Evolutionary conservation across 2,329 filamentous ascomycete species (phyloP), one percentile per base, ranked within the genome.

Genomic region (Trichoderma gracile): DNA sequence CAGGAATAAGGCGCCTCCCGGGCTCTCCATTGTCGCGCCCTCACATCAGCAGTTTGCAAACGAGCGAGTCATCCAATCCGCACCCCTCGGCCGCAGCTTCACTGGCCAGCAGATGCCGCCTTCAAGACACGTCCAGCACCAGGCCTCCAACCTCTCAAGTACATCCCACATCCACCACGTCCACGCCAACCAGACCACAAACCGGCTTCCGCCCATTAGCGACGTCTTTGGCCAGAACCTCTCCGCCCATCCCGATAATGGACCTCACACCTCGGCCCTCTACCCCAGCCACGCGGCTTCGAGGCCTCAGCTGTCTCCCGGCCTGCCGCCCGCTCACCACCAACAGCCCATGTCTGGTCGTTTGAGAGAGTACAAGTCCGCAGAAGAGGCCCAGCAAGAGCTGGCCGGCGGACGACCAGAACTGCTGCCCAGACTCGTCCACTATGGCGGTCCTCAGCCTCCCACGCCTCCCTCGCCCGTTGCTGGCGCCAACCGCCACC

Each of bases 21-120:
- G 93, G 50, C 82, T 99, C 55, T 96, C 93, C 64, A 99, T 99
- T 70, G 91, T 96, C n/a, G 91, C 95, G 27, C 95, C 95, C 1
- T 92, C 93, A 6, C 93, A 96, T 69, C 88, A 95, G 70, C 90
- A 93, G 67, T 98, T 98, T 73, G 92, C 93, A 71, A 88, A 93
- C 73, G 95, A 99, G 81, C 86, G 95, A 70, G 93, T 98, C 42
- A 96, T 99, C 67, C 95, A 99, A 78, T 99, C 95, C 4, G 95
- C 95, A 8, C 95, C 95, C 17, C 84, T 99, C 25, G 89, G 96
- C 71, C 94, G 97, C 75, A 96, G 92, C 43, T 99, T 99, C 75
- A 97, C 95, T 8, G 93, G 94, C 66, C 88, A 96, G 74, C 87
- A 93, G 71, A 86, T 89, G 69, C 90, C 91, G 0, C 79, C 91